Evolutionary conservation across 345 rosid genomes (phyloP).

Genomic region (Lepidium aucheri): DNA sequence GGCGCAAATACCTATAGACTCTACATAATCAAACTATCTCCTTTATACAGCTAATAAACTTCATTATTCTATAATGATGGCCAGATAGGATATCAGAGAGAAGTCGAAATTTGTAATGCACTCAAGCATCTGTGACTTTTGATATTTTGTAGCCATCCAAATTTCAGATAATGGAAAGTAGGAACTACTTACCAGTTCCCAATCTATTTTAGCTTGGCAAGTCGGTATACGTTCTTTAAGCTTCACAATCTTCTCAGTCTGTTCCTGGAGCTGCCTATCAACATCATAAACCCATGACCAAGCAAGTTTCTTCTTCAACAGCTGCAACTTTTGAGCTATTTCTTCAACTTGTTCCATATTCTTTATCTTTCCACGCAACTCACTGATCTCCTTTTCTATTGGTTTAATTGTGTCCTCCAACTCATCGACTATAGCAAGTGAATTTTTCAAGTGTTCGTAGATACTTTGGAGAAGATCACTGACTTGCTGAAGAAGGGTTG

Average conservation of each 20-base stretch:
- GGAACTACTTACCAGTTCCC: conserved; percentile 48
- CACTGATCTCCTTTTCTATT: conserved; percentile 57
- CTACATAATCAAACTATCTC: not conserved
- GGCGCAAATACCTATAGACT: not conserved
- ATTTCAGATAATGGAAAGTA: conserved; percentile 1
- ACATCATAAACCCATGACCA: conserved; percentile 94
- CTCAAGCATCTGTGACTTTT: not conserved
- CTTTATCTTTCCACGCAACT: conserved; percentile 62
- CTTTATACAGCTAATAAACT: not conserved
- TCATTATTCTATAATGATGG: not conserved
- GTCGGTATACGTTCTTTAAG: conserved; percentile 74
- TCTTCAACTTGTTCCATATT: conserved; percentile 87
- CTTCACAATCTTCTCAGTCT: conserved; percentile 44
- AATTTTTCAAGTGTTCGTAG: conserved; percentile 44
- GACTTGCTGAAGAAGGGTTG: conserved; percentile 95
- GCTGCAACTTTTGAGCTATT: conserved; percentile 63
- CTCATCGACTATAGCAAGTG: conserved; percentile 55
- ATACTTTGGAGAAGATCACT: conserved; percentile 74
- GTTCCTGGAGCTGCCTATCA: conserved; percentile 62
- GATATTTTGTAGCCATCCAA: not conserved
- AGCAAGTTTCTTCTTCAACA: conserved; percentile 74
- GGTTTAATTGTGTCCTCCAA: conserved; percentile 71
- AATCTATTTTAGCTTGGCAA: conserved; percentile 89
- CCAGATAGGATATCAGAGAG: not conserved
- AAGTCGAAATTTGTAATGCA: not conserved